A percentile compares a stretch with the other conserved stretches of the same genome.
phyloP scores from a whole-genome alignment of 768 basidiomycete genomes.

The Cystoderma amianthinum region DNA sequence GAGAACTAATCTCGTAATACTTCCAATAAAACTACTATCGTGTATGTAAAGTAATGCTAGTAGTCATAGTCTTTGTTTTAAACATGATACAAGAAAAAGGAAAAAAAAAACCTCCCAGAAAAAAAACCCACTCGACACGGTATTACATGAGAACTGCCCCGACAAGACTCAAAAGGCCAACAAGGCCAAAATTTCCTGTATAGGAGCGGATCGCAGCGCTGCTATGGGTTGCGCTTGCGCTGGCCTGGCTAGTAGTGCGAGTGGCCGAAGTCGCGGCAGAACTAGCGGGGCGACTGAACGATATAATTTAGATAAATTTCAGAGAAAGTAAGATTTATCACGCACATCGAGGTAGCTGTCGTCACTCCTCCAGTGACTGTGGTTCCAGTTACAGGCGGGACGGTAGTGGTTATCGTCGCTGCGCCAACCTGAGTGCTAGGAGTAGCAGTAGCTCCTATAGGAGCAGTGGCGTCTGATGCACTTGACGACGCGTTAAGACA shows the following conservation, averaged over 20 bases:
- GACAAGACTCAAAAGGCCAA: slow-evolving; percentile 42
- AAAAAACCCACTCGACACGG: too few relatives aligned
- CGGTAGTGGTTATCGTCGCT: background rate
- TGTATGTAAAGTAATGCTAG: too few relatives aligned
- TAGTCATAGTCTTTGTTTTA: too few relatives aligned
- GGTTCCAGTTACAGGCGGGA: background rate
- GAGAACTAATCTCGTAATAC: too few relatives aligned
- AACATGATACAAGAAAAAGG: too few relatives aligned
- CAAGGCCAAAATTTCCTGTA: slow-evolving; percentile 31
- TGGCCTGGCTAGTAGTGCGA: slow-evolving; percentile 10
- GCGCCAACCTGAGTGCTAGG: background rate
- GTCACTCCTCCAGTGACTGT: background rate
- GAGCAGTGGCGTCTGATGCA: slow-evolving; percentile 1
- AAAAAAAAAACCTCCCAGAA: too few relatives aligned
- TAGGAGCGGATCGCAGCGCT: slow-evolving; percentile 15
- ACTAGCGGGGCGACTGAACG: background rate
- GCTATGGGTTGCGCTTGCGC: slow-evolving; percentile 9
- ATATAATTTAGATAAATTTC: background rate
- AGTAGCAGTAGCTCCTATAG: slow-evolving; percentile 2
- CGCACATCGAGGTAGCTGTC: background rate
- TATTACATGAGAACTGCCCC: slow-evolving; percentile 46
- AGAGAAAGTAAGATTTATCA: background rate
- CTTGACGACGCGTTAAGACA: background rate
- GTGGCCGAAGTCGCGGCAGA: background rate
- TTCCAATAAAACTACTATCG: too few relatives aligned